Base-by-base conservation (phyloP, 495 filamentous ascomycete species). In the Tuber borchii region DNA sequence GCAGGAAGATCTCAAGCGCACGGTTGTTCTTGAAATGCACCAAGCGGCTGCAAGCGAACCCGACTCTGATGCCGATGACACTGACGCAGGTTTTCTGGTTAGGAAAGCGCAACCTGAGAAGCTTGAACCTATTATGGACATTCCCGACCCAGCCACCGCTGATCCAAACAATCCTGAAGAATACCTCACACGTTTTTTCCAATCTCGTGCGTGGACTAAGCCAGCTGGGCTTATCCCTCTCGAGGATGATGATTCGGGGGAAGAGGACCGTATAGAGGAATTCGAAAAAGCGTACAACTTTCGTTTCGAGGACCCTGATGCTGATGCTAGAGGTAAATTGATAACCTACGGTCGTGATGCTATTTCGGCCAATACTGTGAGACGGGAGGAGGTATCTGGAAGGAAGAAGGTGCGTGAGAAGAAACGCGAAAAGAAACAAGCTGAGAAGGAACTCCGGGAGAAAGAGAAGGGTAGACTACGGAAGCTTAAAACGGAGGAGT, bases 251-350 rank as follows among this genome's bases (percentile, higher is more conserved):
- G 95, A 97, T 73, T 92, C 92, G 34, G 92, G 95, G 72, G 91
- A 94, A 43, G 91, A 94, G 71, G 86, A 89, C 20, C 88, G 90
- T 40, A 94, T 95, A 46, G 95, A 99, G 40, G 88, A 89, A 42
- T 94, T 93, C 78, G 95, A 99, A 83, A 88, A 91, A 73, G 94
- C 93, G n/a, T 99, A 96, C 86, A 99, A 99, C 84, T 86, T 97
- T 84, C 92, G 95, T 39, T 99, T 99, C 80, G 95, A 99, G 81
- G 92, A 99, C 80, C 93, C 95, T 1, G 87, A 87, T 79, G 91
- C 90, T 77, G 88, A 91, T 76, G 65, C 74, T 16, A 77, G 81
- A 17, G 97, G 97, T 78, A 93, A 97, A 81, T 89, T 91, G 72
- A 83, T 97, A 2, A 93, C 95, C 16, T 95, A 97, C 84, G 90